Base-by-base conservation (phyloP, 2,329 filamentous ascomycete genomes). In the Hypoxylon sp. region DNA sequence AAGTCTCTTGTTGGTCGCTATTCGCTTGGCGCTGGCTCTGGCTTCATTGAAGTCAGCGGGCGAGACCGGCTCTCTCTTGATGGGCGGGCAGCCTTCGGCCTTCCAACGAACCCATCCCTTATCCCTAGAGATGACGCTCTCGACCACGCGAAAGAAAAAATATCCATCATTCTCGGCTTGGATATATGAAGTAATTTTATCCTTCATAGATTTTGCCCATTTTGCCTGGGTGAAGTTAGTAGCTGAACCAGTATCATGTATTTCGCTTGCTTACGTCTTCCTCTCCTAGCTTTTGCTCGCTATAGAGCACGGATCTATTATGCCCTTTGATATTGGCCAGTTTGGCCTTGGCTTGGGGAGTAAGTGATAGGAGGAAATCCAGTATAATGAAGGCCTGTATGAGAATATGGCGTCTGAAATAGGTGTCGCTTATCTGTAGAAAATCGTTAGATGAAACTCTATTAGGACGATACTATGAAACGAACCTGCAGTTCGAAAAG, bases 101-200 rank as follows among this genome's bases (percentile, higher is more conserved):
- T 99, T 99, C 94, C 94, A 99, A 57, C 91, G 88, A 32, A 95
- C 91, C 95, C 95, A 99, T 68, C 97, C 97, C 76, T 97, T 97
- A 71, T 99, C 94, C 57, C 94, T 83, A 16, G 91, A 90, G 20
- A 99, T 82, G 21, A 99, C 93, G 8, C 92, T 97, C 69, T 97
- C 93, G 21, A 99, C 91, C 84, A 97, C 96, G 27, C 94, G 88
- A 72, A 91, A 89, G 71, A 97, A 99, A 71, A 96, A 96, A 58
- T 90, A 89, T 20, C 94, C 94, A 65, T 96, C 92, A 30, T 79
- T 75, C 13, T 90, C 90, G 63, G 87, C 81, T 67, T 89, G 88
- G 48, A 99, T 81, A 71, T 97, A 96, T 51, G 85, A 84, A 51
- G 89, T 88, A 64, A 97, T 96, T 5, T 80, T 78, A 26, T 80